Conservation (phyloP, 2,329 filamentous ascomycete genomes). For the Ophiobolus disseminans region DNA sequence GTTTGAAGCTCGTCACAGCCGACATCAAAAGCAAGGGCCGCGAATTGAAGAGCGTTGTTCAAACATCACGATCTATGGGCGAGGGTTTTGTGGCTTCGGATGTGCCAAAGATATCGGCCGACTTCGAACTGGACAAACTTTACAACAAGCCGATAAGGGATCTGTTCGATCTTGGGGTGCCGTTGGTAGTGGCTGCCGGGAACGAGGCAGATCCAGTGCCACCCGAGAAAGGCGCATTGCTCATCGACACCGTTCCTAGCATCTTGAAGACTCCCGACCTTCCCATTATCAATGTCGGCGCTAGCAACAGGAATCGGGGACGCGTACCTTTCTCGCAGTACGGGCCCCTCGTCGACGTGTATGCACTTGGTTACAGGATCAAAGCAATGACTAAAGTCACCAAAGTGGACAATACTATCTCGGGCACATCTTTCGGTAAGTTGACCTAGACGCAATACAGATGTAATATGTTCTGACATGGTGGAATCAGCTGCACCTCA, state of each 20-base stretch:
- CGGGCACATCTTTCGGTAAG: background rate
- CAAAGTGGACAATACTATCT: background rate
- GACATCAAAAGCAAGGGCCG: background rate
- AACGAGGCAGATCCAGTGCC: background rate
- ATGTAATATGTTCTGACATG: background rate
- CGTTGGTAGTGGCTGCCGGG: background rate
- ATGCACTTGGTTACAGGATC: background rate
- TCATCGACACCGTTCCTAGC: background rate
- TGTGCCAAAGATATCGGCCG: background rate
- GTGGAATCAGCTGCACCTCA: background rate
- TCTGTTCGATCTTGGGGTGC: background rate
- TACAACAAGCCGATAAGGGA: background rate
- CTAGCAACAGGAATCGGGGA: background rate
- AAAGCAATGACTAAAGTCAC: background rate
- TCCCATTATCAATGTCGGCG: background rate
- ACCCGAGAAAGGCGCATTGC: background rate
- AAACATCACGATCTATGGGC: conserved; percentile 2
- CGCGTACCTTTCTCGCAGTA: background rate
- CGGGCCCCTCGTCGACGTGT: background rate
- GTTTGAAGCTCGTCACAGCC: conserved; percentile 1
- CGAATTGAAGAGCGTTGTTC: conserved; percentile 3
- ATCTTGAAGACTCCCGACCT: background rate
- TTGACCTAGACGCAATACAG: background rate
- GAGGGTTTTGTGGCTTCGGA: background rate
- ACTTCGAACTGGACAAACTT: background rate